These are phyloP conservation scores for Cladosporium halotolerans DNA, from an alignment of 2,329 filamentous ascomycete genomes.

Conservation along the genomic window DNA sequence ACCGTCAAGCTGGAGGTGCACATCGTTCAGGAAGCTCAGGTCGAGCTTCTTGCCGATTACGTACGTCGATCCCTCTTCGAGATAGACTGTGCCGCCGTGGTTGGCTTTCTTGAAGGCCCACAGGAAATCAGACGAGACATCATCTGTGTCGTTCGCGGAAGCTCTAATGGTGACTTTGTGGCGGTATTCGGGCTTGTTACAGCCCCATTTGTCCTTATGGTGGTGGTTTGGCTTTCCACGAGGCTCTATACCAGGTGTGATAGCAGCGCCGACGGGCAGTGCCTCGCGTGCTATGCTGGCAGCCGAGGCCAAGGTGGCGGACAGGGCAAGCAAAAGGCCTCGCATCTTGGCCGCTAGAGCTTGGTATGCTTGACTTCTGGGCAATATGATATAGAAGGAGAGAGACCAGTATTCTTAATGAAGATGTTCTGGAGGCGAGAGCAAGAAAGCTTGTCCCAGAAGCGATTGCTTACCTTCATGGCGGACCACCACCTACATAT, in stretches of 20 bases:
- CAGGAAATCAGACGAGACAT: constrained; percentile 51
- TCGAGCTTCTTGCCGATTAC: constrained; percentile 55
- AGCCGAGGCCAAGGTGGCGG: constrained; percentile 4
- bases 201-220: constrained; percentile 11
- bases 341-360: constrained; percentile 5
- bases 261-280: constrained; percentile 3
- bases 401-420: too few species aligned
- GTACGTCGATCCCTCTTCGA: constrained; percentile 50
- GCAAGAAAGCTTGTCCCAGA: too few species aligned
- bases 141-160: constrained; percentile 50
- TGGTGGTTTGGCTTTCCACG: constrained; percentile 1
- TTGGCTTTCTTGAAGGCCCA: constrained; percentile 51
- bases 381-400: too few species aligned
- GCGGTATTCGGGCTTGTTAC: constrained; percentile 27
- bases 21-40: constrained; percentile 51
- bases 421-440: too few species aligned
- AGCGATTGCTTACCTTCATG: too few species aligned
- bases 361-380: not conserved
- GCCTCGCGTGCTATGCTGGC: constrained; percentile 11
- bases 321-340: constrained; percentile 4
- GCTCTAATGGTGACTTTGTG: constrained; percentile 47
- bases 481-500: too few species aligned
- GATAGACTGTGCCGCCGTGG: constrained; percentile 51
- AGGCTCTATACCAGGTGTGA: not conserved
- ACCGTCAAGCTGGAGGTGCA: constrained; percentile 54